Conservation (phyloP, 805 yeast genomes). For the Wickerhamomyces xylosicus region DNA sequence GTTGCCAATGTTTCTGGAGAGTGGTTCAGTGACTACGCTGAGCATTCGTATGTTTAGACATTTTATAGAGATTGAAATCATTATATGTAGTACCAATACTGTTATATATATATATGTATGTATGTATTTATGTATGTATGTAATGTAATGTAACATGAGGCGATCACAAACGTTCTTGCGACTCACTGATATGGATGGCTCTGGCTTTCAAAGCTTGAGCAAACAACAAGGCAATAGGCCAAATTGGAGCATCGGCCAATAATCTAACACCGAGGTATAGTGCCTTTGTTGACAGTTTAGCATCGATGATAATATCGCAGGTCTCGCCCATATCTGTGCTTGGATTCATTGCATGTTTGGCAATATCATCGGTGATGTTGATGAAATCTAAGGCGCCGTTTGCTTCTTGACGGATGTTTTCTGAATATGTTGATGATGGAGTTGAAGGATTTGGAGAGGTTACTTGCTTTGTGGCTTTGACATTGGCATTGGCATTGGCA, state of each 20-base stretch:
- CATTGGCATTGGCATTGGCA: slow-evolving; percentile 21
- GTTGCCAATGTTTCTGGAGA: neutral
- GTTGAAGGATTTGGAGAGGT: neutral
- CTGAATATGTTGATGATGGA: slow-evolving; percentile 35
- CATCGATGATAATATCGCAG: slow-evolving; percentile 34
- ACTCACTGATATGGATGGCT: slow-evolving; percentile 30
- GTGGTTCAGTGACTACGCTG: neutral
- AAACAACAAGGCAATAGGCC: slow-evolving; percentile 74
- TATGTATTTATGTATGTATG: no score
- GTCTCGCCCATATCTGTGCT: slow-evolving; percentile 32
- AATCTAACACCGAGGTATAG: slow-evolving; percentile 66
- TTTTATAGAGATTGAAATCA: no score
- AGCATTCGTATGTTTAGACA: neutral
- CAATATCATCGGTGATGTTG: slow-evolving; percentile 37
- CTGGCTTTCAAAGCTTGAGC: slow-evolving; percentile 72
- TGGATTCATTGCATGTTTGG: slow-evolving; percentile 36
- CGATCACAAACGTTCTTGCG: slow-evolving; percentile 13
- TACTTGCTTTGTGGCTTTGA: neutral
- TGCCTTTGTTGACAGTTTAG: slow-evolving; percentile 44
- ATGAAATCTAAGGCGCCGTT: slow-evolving; percentile 49
- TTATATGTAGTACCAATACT: no score
- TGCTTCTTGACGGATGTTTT: slow-evolving; percentile 46
- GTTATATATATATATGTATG: neutral
- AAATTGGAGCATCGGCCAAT: slow-evolving; percentile 75
- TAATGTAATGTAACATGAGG: no score